Base-by-base conservation (phyloP, 371 early-diverging fungal genomes). In the Mortierella sp. region DNA sequence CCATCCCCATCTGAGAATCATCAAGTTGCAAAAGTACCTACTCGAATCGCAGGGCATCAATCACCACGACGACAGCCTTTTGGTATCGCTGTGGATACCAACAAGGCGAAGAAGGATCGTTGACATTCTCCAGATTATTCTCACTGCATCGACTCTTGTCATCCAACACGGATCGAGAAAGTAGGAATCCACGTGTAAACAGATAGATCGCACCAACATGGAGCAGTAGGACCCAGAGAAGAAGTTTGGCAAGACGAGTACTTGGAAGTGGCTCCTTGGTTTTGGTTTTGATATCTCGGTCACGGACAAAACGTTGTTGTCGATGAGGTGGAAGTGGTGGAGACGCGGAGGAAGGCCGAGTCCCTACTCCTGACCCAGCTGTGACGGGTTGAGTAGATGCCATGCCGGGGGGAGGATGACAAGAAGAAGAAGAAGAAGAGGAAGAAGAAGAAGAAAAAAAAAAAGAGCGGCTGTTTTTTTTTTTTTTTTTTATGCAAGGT, bases 41-140 rank as follows among this genome's bases (percentile, higher is more conserved):
- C 79, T 99, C 99, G 80, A 92, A 94, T 4, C 98, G 91, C 56
- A 98, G 79, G 1, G 98, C 98, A 80, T 99, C 99, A 60, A 99
- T 87, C 21, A 98, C 70, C 2, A 98, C 83, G 5, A 97, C 64
- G 1, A 97, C 85, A 0, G 90, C 89, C 30, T 89, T 84, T 64
- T 91, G 82, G 81, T 86, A 93, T 21, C 88, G 85, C 18, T 86
- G 83, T 18, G 82, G 84, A 29, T 85, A 83, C 89, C 91, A 92
- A 56, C 84, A 81, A 21, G 61, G 50, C 70, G 48, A 4, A 43
- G 44, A 23, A 19, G 47, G 47, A 43, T 15, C 57, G 9, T 45
- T 25, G 19, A 44, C 64, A 4, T 18, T 15, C 26, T 16, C 23
- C 15, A 67, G 46, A 43, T 60, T 63, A n/a, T 85, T 85, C 83